These are phyloP conservation scores for Diaporthe velutina DNA, from an alignment of 2,329 filamentous ascomycete genomes.

Conservation along the genomic window DNA sequence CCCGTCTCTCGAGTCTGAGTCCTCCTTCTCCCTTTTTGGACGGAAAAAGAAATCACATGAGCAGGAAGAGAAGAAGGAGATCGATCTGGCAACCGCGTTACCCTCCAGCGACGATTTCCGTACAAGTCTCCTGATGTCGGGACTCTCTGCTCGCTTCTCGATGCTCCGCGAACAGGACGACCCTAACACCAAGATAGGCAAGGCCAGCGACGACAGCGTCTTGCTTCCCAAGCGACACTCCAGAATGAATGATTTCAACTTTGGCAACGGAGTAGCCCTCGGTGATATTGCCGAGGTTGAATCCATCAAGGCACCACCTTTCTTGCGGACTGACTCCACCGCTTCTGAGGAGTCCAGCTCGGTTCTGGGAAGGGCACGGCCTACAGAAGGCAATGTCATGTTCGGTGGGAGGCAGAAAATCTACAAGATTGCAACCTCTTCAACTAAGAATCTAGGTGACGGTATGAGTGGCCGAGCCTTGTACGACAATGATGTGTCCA, in stretches of 20 bases:
- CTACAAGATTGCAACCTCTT: slow-evolving; percentile 79
- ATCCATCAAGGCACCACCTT: slow-evolving; percentile 75
- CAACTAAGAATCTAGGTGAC: slow-evolving; percentile 56
- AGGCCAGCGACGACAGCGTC: slow-evolving; percentile 95
- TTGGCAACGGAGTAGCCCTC: slow-evolving; percentile 65
- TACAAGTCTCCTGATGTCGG: slow-evolving; percentile 95
- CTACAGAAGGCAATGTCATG: slow-evolving; percentile 89
- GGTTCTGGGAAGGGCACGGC: slow-evolving; percentile 87
- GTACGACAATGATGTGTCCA: slow-evolving; percentile 88
- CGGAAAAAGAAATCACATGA: slow-evolving; percentile 67
- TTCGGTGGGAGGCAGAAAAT: slow-evolving; percentile 98
- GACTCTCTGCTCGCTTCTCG: slow-evolving; percentile 93
- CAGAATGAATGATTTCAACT: slow-evolving; percentile 78
- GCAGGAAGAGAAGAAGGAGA: slow-evolving; percentile 71
- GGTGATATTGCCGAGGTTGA: slow-evolving; percentile 92
- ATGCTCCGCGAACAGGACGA: slow-evolving; percentile 97
- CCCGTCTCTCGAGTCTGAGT: slow-evolving; percentile 66
- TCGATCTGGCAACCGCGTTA: slow-evolving; percentile 81
- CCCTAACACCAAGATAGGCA: slow-evolving; percentile 87
- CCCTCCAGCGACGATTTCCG: slow-evolving; percentile 91
- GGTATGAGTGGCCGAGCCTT: slow-evolving; percentile 76
- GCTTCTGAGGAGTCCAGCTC: slow-evolving; percentile 77
- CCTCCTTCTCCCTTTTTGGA: slow-evolving; percentile 67
- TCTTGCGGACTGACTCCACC: slow-evolving; percentile 74
- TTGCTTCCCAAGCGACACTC: slow-evolving; percentile 86